Evolutionary conservation across 202 grass and related monocot species (phyloP), one percentile per base, ranked within the genome.

Genomic region (Alloteropsis angusta): DNA sequence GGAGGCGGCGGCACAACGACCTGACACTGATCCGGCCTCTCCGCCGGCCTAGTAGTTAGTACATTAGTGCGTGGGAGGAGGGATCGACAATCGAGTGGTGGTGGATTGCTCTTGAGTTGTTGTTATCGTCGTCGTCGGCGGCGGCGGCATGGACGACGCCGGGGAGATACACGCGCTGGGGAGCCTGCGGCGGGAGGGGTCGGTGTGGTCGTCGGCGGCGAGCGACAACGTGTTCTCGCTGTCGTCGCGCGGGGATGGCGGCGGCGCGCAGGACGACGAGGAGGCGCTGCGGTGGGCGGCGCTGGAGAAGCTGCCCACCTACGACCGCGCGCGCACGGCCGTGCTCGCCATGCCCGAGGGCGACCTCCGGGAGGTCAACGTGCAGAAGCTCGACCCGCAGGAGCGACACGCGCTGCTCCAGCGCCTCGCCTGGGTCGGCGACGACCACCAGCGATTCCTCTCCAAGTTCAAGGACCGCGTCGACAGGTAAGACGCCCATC

Each of bases 261-360:
- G 17, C 7, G 26, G 16, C 17, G 69, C 2, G 39, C 61, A 26
- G 9, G 85, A 91, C 60, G 89, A 91, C 78, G 85, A 91, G 72
- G 89, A 91, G 81, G 85, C 89, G 41, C 85, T 91, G 78, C 69
- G 75, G 69, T 90, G 88, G 88, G 88, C 88, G 19, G 88, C 88
- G 63, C 84, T 90, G 28, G 88, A 91, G 85, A 81, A 60, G 89
- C 82, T 91, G 65, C 89, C 89, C 4, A 91, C 85, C 28, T 91
- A 91, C 82, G 85, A 85, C 81, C 82, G 89, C 4, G 81, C 85
- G 0, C 14, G 89, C 9, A 88, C 77, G 44, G 45, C 84, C 23
- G 60, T 91, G 72, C 78, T 91, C 36, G 73, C 82, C 78, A 87
- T 86, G 80, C 80, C 84, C 17, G 81, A 87, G 65, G 89, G 85